phyloP scores from a whole-genome alignment of 2,329 filamentous ascomycete species.

The Juglanconis sp. region DNA sequence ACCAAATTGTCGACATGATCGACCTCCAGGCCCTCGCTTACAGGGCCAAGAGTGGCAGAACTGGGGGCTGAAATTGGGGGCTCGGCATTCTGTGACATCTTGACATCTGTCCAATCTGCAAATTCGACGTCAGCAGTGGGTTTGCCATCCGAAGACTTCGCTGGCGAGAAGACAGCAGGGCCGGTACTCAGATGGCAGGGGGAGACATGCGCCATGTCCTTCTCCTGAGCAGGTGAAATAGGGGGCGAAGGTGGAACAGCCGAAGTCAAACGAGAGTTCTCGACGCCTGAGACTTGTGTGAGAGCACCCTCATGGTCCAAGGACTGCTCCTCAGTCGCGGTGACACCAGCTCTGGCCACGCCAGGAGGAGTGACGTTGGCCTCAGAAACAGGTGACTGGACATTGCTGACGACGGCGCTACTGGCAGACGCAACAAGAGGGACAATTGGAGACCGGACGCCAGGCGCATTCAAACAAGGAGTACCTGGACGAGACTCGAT shows the following conservation, averaged over 20 bases:
- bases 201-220: background rate
- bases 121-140: background rate
- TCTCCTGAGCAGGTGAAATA: background rate
- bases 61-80: slow-evolving; percentile 1
- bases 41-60: background rate
- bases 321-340: too few species aligned
- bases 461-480: too few species aligned
- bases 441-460: too few species aligned
- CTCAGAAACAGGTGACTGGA: background rate
- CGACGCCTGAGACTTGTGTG: background rate
- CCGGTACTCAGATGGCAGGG: background rate
- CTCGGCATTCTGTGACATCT: background rate
- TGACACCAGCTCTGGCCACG: too few species aligned
- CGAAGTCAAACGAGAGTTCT: background rate
- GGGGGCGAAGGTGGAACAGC: background rate
- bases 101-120: background rate
- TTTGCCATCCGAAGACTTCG: background rate
- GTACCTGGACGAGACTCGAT: too few species aligned
- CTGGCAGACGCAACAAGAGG: background rate
- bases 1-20: background rate
- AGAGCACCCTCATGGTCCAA: background rate
- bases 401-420: background rate
- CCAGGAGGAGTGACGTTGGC: background rate
- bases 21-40: background rate
- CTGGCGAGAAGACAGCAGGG: background rate